Evolutionary conservation across 2,329 filamentous ascomycete genomes (phyloP), one percentile per base, ranked within the genome.

Genomic region (Sporothrix inflata): DNA sequence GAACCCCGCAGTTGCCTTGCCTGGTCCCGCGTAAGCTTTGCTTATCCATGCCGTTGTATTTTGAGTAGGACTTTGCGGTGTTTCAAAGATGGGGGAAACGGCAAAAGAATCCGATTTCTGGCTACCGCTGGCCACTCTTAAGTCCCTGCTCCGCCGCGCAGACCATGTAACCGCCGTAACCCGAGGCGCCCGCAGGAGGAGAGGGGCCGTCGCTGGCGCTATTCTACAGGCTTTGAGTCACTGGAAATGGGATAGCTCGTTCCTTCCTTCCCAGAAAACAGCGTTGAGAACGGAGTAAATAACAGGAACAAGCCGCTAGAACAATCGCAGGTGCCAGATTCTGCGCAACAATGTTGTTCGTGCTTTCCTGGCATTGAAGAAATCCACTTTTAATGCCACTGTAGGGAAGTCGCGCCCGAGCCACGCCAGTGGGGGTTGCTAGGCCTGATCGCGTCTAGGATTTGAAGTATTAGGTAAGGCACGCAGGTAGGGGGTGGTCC

Each of bases 1-100:
- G 42, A 40, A 30, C 66, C 49, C 67, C 51, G 67, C 67, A 69
- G 67, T 47, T 60, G 21, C 21, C 21, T 60, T 60, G n/a, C 40
- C 40, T 49, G 30, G 21, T 55, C 12, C 30, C 5, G 30, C 30
- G 47, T 40, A 40, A 30, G 40, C 40, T 49, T 66, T 14, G 16
- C 24, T 47, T 4, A 45, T 16, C 40, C 24, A 34, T 30, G 40
- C 38, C 6, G 38, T 63, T 55, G 51, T 14, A 30, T 16, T 27
- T 14, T n/a, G 30, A 21, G 30, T 30, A 55, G 40, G 42, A 47
- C 24, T 47, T 66, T 49, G 24, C 42, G 24, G 24, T 47, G 42
- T 66, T 66, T 49, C 16, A 49, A 38, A 47, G 42, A 34, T 66
- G 63, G 42, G 42, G 12, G n/a, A 42, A 61, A 61, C 30, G 34